Base-by-base conservation (phyloP, 441 rosid genomes). In the Brassica hybrid region DNA sequence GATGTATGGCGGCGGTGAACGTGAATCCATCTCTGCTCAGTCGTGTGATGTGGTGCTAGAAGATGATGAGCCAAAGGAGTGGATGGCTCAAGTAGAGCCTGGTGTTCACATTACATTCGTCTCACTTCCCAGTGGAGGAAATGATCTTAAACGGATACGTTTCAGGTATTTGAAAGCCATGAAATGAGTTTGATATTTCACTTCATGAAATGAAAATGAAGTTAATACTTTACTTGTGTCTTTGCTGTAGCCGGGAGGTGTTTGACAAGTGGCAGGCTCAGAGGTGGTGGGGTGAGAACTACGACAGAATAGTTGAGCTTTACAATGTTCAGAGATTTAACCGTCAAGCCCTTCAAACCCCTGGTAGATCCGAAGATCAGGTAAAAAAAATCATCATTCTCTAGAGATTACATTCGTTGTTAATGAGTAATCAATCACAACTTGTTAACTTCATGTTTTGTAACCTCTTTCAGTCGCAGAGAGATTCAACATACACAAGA, bases 41-140 rank as follows among this genome's bases (percentile, higher is more conserved):
- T 86, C 93, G 1, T 86, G 91, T 62, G 98, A 94, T 71, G 88
- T 91, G 54, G 91, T 91, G 23, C 73, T 96, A 16, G 98, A 92
- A 58, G 94, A 94, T 60, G 97, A 90, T 36, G 92, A 89, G 79
- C 88, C 93, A 14, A 94, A 96, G 78, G 99, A 96, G 69, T 96
- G 99, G 99, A 91, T 96, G 98, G 98, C 99, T 27, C 99, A 94
- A 83, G 99, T 96, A 16, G 99, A 96, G 83, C 99, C 99, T 0
- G 99, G 99, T 13, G 98, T 96, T 80, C 98, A 96, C 71, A 96
- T 96, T 18, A 96, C 99, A 32, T 96, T 96, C 5, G 89, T 92
- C 64, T 92, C 99, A 34, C 96, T 94, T 38, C 96, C 98, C 5
- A 86, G 67, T 38, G 99, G 98, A 0, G 99, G 99, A 59, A 96